Evolutionary conservation across 148 eudicot genomes (phyloP).

Genomic region (Rhododendron simsii): DNA sequence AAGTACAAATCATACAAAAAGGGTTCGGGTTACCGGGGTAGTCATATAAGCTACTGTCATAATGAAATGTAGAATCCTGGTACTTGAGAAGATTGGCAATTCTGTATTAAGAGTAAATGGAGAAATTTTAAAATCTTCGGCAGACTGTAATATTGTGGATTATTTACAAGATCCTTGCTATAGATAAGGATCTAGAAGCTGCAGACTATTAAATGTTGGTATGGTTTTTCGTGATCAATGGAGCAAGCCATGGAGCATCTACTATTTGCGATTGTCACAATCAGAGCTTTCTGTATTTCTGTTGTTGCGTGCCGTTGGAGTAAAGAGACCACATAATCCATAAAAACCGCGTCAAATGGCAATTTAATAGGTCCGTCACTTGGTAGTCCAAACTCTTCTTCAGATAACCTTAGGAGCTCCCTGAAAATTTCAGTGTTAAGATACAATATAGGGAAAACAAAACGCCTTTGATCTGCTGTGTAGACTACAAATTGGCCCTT

Average conservation of each 20-base stretch:
- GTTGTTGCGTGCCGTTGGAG: constrained; percentile 11
- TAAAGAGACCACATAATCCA: constrained; percentile 24
- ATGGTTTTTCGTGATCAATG: not conserved
- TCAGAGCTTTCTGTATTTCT: constrained; percentile 23
- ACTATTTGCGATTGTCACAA: constrained; percentile 7
- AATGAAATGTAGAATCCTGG: not conserved
- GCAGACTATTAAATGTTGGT: not conserved
- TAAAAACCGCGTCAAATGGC: constrained; percentile 17
- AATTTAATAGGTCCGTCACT: constrained; percentile 24
- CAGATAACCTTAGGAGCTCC: constrained; percentile 25
- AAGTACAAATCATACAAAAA: not conserved
- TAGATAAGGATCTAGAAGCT: not conserved
- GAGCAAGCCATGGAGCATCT: not conserved
- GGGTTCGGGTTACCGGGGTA: not conserved
- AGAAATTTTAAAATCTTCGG: not conserved
- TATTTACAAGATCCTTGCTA: not conserved
- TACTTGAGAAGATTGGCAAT: not conserved
- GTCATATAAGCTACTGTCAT: not conserved
- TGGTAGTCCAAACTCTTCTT: constrained; percentile 30
- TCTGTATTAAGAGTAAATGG: not conserved
- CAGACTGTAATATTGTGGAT: not conserved
- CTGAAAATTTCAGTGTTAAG: constrained; percentile 19
- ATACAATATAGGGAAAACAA: constrained; percentile 19
- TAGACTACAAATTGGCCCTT: constrained; percentile 33
- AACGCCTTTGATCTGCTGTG: constrained; percentile 21